Base-by-base conservation (phyloP, 2,329 filamentous ascomycete species). In the Microdochium bolleyi region DNA sequence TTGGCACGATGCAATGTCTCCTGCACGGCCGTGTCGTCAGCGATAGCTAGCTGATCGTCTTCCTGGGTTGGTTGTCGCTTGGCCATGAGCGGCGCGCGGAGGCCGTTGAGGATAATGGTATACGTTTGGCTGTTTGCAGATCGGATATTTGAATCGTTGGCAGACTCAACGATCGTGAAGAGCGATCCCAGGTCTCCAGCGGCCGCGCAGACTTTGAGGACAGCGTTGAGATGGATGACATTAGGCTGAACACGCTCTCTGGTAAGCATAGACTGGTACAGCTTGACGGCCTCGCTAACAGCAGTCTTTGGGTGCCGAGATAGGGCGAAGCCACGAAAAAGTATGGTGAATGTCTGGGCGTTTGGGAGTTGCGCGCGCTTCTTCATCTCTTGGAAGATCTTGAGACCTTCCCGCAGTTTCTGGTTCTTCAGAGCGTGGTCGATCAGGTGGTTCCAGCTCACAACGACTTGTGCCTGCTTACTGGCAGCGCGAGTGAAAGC, bases 341-440 rank as follows among this genome's bases (percentile, higher is more conserved):
- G 14, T 25, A 49, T 49, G 48, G 48, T 49, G 24, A 27, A 49
- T 8, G 48, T 96, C 61, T 86, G 81, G 3, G 83, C 79, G 65
- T 92, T 92, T 1, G 94, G 92, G 24, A 80, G 75, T 61, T 95
- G 87, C 4, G 78, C 85, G 56, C 91, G 81, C 72, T 97, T 97
- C 73, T 97, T 99, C 92, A 99, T 97, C 87, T 97, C 92, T 67
- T 96, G 96, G 72, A 84, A 96, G n/a, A 90, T 74, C 70, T 88
- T 91, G 53, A 95, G 70, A 19, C 88, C 92, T 21, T 75, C 71
- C 55, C 77, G 76, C 32, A 90, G 68, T 51, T 77, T 77, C 44
- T 80, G 74, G 24, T 82, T 73, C 44, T 77, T 70, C 66, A 96
- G 71, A 56, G 82, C 75, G 67, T 90, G 83, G 53, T 85, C 79